A percentile compares a stretch with the other conserved stretches of the same genome.
phyloP scores from a whole-genome alignment of 1,284 basidiomycete genomes.

The Kalmanozyma brasiliensis region DNA sequence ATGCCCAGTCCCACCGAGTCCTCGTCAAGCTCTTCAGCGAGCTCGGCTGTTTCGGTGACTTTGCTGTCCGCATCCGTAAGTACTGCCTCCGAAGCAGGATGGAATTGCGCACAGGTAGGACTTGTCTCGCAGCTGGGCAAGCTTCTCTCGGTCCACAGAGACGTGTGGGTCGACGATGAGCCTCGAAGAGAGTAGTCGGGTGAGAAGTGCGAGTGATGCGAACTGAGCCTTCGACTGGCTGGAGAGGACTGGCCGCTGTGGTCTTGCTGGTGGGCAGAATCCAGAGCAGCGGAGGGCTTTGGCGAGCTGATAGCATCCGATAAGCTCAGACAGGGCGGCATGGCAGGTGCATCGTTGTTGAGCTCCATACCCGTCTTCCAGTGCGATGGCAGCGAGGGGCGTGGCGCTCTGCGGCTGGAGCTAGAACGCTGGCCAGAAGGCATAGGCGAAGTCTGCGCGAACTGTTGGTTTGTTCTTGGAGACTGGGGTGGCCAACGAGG shows the following conservation, averaged over 20 bases:
- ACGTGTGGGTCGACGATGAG: slow-evolving; percentile 40
- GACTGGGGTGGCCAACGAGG: slow-evolving; percentile 20
- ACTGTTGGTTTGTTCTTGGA: slow-evolving; percentile 3
- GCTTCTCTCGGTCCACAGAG: slow-evolving; percentile 44
- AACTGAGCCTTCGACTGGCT: slow-evolving; percentile 23
- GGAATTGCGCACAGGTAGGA: slow-evolving; percentile 29
- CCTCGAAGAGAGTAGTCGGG: slow-evolving; percentile 34
- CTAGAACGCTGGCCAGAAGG: background rate
- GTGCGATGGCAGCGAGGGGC: slow-evolving; percentile 27
- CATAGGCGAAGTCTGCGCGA: slow-evolving; percentile 2
- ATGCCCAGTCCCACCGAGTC: slow-evolving; percentile 43
- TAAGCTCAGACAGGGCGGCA: slow-evolving; percentile 18
- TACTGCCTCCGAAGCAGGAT: slow-evolving; percentile 11
- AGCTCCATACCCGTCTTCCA: slow-evolving; percentile 15
- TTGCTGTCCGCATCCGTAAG: background rate
- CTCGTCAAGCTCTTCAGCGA: slow-evolving; percentile 42
- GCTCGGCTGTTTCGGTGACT: slow-evolving; percentile 7
- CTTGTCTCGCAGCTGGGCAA: slow-evolving; percentile 40
- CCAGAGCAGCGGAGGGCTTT: slow-evolving; percentile 16
- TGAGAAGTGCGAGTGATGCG: slow-evolving; percentile 23
- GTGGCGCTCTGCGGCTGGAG: slow-evolving; percentile 11
- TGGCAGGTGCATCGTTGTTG: background rate
- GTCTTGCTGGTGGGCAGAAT: slow-evolving; percentile 2
- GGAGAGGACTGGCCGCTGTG: slow-evolving; percentile 15
- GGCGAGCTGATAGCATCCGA: slow-evolving; percentile 8